These are phyloP conservation scores for Tetrahymena malaccensis DNA, from an alignment of 73 alveolate species.

Conservation along the genomic window DNA sequence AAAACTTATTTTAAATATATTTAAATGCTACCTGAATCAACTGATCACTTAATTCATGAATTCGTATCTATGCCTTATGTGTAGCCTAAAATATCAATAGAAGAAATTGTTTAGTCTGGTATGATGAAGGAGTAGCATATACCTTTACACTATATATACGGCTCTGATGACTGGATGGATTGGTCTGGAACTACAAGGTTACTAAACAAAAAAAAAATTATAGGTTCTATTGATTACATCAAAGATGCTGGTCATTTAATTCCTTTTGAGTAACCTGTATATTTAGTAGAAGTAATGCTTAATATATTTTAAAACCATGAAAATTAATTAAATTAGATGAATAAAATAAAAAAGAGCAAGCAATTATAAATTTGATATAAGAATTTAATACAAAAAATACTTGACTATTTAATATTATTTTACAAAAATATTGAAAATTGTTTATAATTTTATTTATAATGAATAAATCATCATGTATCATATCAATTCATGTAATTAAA, in stretches of 20 bases:
- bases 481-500: too few species aligned
- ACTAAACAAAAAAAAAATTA: background rate
- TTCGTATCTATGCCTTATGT: background rate
- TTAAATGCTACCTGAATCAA: background rate
- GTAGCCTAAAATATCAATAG: background rate
- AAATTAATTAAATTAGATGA: background rate
- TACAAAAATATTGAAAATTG: too few species aligned
- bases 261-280: background rate
- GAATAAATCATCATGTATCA: too few species aligned
- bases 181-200: background rate
- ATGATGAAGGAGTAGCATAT: background rate
- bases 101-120: background rate
- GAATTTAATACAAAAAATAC: too few species aligned
- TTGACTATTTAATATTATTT: too few species aligned
- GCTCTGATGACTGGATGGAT: slow-evolving; percentile 27
- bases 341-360: too few species aligned
- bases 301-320: background rate
- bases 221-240: background rate
- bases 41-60: background rate
- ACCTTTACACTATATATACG: slow-evolving; percentile 16
- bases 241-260: background rate
- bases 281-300: background rate
- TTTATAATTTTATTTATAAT: too few species aligned
- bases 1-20: background rate
- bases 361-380: background rate